Evolutionary conservation across 2,329 filamentous ascomycete species (phyloP).

Genomic region (Penicillium verrucosum): DNA sequence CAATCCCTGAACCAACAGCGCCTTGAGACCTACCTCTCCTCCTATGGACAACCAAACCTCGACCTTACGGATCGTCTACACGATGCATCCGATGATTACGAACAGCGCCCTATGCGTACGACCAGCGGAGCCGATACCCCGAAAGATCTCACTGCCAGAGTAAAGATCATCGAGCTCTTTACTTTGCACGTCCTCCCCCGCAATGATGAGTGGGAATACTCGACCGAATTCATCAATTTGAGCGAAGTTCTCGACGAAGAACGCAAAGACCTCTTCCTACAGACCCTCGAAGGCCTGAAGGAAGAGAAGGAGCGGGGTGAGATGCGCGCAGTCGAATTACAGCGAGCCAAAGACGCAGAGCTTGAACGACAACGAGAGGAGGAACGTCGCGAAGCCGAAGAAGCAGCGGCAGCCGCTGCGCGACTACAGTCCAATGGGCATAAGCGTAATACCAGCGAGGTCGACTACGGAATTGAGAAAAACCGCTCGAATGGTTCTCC

Average conservation of each 20-base stretch:
- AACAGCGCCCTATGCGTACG: constrained; percentile 37
- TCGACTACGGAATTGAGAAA: constrained; percentile 67
- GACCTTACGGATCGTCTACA: constrained; percentile 65
- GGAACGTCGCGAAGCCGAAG: constrained; percentile 41
- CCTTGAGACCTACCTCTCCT: constrained; percentile 83
- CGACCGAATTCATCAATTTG: constrained; percentile 81
- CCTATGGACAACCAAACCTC: constrained; percentile 68
- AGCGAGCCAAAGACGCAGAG: constrained; percentile 60
- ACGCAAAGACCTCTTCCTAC: constrained; percentile 79
- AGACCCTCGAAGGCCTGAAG: constrained; percentile 76
- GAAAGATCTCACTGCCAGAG: constrained; percentile 74
- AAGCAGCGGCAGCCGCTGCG: constrained; percentile 39
- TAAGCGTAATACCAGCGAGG: constrained; percentile 60
- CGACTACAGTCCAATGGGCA: constrained; percentile 38
- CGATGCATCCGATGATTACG: constrained; percentile 32
- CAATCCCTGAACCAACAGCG: constrained; percentile 82
- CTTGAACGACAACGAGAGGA: constrained; percentile 48
- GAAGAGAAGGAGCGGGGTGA: constrained; percentile 79
- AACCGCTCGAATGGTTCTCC: constrained; percentile 40
- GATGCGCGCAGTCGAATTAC: constrained; percentile 58
- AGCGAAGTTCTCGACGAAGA: constrained; percentile 90
- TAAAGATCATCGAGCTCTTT: constrained; percentile 93
- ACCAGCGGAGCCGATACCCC: constrained; percentile 72
- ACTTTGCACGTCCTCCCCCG: constrained; percentile 90
- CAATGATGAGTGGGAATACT: constrained; percentile 95